Base-by-base conservation (phyloP, 129 eudicot species). In the Ambrosia trifida region DNA sequence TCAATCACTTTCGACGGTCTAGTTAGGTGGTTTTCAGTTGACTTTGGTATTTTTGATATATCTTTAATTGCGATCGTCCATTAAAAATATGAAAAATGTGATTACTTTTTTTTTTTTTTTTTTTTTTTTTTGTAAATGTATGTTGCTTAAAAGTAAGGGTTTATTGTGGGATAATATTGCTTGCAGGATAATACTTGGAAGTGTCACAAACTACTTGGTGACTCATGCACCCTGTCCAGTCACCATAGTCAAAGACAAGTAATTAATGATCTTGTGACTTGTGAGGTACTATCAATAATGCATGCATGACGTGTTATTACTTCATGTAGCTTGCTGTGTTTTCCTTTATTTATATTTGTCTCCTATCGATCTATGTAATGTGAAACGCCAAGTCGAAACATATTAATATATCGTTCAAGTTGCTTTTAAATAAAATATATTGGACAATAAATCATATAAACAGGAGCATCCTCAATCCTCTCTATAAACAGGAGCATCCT, bases 221-320 rank as follows among this genome's bases (percentile, higher is more conserved):
- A 58, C 84, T 5, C 72, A 74, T 58, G 95, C 98, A 40, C 49
- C 81, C 33, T 87, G 96, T 81, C 95, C 98, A 2, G 89, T 94
- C 16, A 89, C 96, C 50, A 63, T 94, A 7, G 96, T 94, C 67
- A 94, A 94, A 81, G 95, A 89, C 73, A 86, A 91, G 75, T 47
- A 83, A 41, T 86, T 47, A 83, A 41, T 86, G 75, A 86, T 56
- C 78, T 12, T 12, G 7, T n/a, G 28, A 14, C n/a, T n/a, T n/a
- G 17, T 24, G 28, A 24, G 28, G 32, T 33, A 69, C 46, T 19
- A 44, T 35, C 69, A 66, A 79, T 79, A 61, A 76, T 11, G 66
- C 53, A 64, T 49, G 56, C 53, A 64, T 49, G 56, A 24, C 7
- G 52, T 72, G 43, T 32, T 44, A 31, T 57, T 57, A 40, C 70